Conservation (phyloP, 352 stramenopile species). For the Blastocystis sp. region DNA sequence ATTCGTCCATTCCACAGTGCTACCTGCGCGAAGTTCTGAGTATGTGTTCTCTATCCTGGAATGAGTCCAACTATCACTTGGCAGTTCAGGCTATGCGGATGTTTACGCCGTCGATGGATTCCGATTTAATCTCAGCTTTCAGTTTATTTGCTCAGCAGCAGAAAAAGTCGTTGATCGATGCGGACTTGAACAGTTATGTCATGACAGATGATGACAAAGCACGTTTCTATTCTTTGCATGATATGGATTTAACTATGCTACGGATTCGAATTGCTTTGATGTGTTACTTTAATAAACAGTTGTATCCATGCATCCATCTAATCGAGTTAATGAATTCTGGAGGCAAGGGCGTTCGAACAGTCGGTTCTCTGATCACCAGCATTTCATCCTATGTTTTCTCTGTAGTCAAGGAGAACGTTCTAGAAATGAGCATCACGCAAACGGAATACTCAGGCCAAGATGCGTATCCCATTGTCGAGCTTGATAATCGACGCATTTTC, state of each 20-base stretch:
- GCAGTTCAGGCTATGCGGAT: background rate
- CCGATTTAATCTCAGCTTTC: conserved; percentile 3
- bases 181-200: background rate
- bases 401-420: conserved; percentile 32
- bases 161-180: background rate
- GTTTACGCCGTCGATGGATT: background rate
- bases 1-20: background rate
- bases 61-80: background rate
- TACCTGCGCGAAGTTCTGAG: background rate
- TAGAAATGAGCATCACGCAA: conserved; percentile 36
- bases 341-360: background rate
- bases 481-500: conserved; percentile 52
- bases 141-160: background rate
- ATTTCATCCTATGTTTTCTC: conserved; percentile 36
- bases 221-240: background rate
- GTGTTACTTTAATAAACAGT: background rate
- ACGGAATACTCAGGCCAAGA: conserved; percentile 42
- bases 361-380: conserved; percentile 22
- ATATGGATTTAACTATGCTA: background rate
- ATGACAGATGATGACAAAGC: conserved; percentile 7
- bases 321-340: conserved; percentile 1
- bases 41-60: background rate
- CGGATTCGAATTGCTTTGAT: background rate
- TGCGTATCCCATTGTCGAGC: conserved; percentile 3
- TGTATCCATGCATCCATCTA: conserved; percentile 34